Evolutionary conservation across 2,329 filamentous ascomycete species (phyloP).

Genomic region (Phymatotrichopsis omnivora): DNA sequence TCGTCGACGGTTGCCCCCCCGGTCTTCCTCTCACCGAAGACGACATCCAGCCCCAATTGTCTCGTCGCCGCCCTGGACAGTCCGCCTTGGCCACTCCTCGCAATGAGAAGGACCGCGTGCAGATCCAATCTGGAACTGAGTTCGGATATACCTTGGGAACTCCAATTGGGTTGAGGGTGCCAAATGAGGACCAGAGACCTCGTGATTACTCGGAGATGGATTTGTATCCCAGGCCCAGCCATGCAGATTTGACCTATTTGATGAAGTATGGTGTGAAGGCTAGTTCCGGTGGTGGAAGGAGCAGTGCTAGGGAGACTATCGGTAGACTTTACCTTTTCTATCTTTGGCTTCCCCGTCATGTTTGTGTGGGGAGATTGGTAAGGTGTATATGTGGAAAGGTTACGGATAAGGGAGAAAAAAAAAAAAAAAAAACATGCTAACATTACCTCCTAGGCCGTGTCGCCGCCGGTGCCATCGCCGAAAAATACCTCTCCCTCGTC

Average conservation of each 20-base stretch:
- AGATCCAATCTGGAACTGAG: conserved; percentile 89
- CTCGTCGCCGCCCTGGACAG: conserved; percentile 78
- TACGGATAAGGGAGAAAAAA: no score
- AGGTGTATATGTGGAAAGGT: no score
- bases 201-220: conserved; percentile 94
- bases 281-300: conserved; percentile 77
- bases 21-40: conserved; percentile 73
- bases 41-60: conserved; percentile 93
- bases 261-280: conserved; percentile 96
- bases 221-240: conserved; percentile 76
- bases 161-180: conserved; percentile 75
- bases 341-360: no score
- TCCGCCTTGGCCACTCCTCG: conserved; percentile 82
- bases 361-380: no score
- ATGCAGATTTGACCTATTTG: conserved; percentile 94
- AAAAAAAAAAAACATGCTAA: conserved; percentile 7
- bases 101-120: conserved; percentile 81
- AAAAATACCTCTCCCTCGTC: conserved; percentile 75
- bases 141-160: conserved; percentile 82
- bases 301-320: conserved; percentile 90
- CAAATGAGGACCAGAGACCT: conserved; percentile 87
- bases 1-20: conserved; percentile 85
- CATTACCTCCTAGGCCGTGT: conserved; percentile 52
- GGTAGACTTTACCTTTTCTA: conserved; percentile 47
- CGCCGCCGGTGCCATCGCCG: conserved; percentile 80